Evolutionary conservation across 148 eudicot genomes (phyloP), one percentile per base, ranked within the genome.

Genomic region (Chenopodium formosanum): DNA sequence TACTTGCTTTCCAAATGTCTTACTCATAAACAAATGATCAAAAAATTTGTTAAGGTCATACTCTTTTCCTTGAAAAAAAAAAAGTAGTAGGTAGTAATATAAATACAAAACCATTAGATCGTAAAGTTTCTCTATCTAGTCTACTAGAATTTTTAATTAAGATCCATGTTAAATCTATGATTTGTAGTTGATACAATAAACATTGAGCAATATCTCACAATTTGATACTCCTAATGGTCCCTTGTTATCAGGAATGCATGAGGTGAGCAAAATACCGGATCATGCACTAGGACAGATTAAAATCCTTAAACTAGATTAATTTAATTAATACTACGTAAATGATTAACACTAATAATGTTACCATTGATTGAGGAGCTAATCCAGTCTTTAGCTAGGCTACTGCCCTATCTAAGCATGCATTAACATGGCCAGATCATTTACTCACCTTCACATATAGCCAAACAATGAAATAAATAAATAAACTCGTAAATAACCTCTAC

Each of bases 361-460:
- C n/a, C 69, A 31, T 71, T 62, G 76, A 32, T 75, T 69, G 46
- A 40, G 29, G 40, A 69, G 70, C 65, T 19, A 79, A 78, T 65
- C 60, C 64, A 16, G 46, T 47, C 83, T 29, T 52, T 63, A 67
- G 58, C 72, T 60, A 50, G 71, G 72, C 40, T 37, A 65, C 44
- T 64, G 58, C 13, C 60, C 56, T 44, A 19, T 12, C 0, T 3
- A 25, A 66, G 27, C 64, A 63, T 74, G 50, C 65, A 74, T 75
- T 23, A 81, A 81, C 79, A 77, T 81, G 83, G 83, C 83, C 83
- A 81, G 56, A 74, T 74, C 83, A 74, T 22, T 31, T 31, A 47
- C 3, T 32, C 50, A 69, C 50, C 17, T 22, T 10, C 65, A 70
- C 64, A 69, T 4, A 17, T 31, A 78, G 62, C 52, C 71, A 78